Evolutionary conservation across 768 basidiomycete species (phyloP).

Genomic region (Wakefieldia striispora): DNA sequence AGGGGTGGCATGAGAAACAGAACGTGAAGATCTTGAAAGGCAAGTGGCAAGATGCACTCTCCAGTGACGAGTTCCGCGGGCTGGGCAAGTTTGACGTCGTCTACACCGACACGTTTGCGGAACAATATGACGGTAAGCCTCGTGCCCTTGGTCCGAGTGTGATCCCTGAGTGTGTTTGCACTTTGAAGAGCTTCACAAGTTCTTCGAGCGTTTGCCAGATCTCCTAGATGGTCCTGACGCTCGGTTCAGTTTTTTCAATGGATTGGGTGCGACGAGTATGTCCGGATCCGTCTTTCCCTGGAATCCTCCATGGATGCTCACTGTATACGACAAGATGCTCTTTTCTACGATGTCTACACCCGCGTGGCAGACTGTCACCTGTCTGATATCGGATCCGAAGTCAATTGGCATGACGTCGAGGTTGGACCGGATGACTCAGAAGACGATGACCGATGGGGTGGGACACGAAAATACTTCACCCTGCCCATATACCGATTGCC

Average conservation of each 20-base stretch:
- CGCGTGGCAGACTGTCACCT: slow-evolving; percentile 83
- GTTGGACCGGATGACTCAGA: slow-evolving; percentile 45
- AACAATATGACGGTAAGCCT: slow-evolving; percentile 66
- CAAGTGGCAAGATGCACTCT: slow-evolving; percentile 90
- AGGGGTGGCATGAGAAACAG: slow-evolving; percentile 75
- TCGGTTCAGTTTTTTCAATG: slow-evolving; percentile 96
- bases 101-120: slow-evolving; percentile 94
- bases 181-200: slow-evolving; percentile 59
- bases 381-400: slow-evolving; percentile 72
- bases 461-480: slow-evolving; percentile 73
- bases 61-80: slow-evolving; percentile 51
- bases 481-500: slow-evolving; percentile 75
- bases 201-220: slow-evolving; percentile 80
- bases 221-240: slow-evolving; percentile 72
- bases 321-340: slow-evolving; percentile 52
- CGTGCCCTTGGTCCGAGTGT: background rate
- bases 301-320: background rate
- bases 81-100: slow-evolving; percentile 83
- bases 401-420: slow-evolving; percentile 81
- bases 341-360: slow-evolving; percentile 92
- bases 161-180: background rate
- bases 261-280: slow-evolving; percentile 91
- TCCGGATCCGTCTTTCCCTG: slow-evolving; percentile 5
- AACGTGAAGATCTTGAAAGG: slow-evolving; percentile 83
- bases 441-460: slow-evolving; percentile 68